phyloP scores from a whole-genome alignment of 306 rosid genomes.

The barrel medic (Medicago truncatula) region MtrunA17r5.0-ANR NC_053044.1:36510001-36510500 shows the following conservation, averaged over 20 bases:
- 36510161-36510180: slow-evolving; percentile 14
- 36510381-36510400: slow-evolving; percentile 38
- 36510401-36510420: slow-evolving; percentile 8
- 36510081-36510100: slow-evolving; percentile 48
- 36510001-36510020: slow-evolving; percentile 16
- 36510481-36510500: slow-evolving; percentile 28
- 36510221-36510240: slow-evolving; percentile 41
- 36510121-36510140: slow-evolving; percentile 20
- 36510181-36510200: slow-evolving; percentile 20
- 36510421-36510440: slow-evolving; percentile 35
- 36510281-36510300: slow-evolving; percentile 21
- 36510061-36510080: slow-evolving; percentile 37
- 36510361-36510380: slow-evolving; percentile 34
- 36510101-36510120: slow-evolving; percentile 3
- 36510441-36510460: slow-evolving; percentile 26
- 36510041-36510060: neutral
- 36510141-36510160: slow-evolving; percentile 10
- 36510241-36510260: slow-evolving; percentile 31
- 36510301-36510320: slow-evolving; percentile 33
- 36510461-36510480: slow-evolving; percentile 23
- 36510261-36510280: slow-evolving; percentile 35
- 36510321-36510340: slow-evolving; percentile 25
- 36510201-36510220: slow-evolving; percentile 38
- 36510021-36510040: neutral
- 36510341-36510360: slow-evolving; percentile 34